Evolutionary conservation across 306 rosid species (phyloP).

Genomic region (Medicago truncatula): MtrunA17r5.0-ANR NC_053045.1:32002001-32002500

Average conservation of each 20-base stretch:
- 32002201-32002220: conserved; percentile 1
- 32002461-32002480: conserved; percentile 42
- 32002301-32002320: conserved; percentile 5
- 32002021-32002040: no score
- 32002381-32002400: neutral
- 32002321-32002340: conserved; percentile 21
- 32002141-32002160: no score
- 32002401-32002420: conserved; percentile 15
- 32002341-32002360: conserved; percentile 7
- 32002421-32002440: conserved; percentile 15
- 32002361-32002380: conserved; percentile 15
- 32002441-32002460: conserved; percentile 5
- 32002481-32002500: conserved; percentile 34
- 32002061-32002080: no score
- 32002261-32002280: neutral
- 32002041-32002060: no score
- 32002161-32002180: neutral
- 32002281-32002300: neutral
- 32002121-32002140: no score
- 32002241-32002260: conserved; percentile 3
- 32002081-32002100: no score
- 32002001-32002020: no score
- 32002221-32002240: neutral
- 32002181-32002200: neutral
- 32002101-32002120: no score